Percentiles rank a stretch among this genome's conserved stretches.
phyloP scores from a whole-genome alignment of 345 rosid species.

The Lumnitzera littorea region DNA sequence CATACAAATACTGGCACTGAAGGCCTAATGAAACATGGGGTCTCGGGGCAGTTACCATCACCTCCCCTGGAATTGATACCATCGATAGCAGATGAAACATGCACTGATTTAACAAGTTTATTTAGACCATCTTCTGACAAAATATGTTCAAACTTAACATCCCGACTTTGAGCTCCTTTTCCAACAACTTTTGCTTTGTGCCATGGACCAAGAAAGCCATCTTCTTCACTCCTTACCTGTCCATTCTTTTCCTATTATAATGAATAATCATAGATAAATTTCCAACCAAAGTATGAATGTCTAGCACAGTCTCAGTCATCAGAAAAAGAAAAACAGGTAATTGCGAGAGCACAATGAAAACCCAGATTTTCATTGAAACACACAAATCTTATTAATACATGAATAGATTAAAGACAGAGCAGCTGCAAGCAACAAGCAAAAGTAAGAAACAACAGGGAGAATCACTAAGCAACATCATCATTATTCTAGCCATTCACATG shows the following conservation, averaged over 20 bases:
- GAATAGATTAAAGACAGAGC: no score
- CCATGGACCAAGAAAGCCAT: slow-evolving; percentile 80
- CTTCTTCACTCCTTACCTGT: slow-evolving; percentile 66
- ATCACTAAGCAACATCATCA: no score
- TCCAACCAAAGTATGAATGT: no score
- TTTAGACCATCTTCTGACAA: slow-evolving; percentile 34
- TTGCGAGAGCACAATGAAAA: no score
- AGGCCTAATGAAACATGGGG: slow-evolving; percentile 50
- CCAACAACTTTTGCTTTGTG: slow-evolving; percentile 40
- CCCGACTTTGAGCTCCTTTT: slow-evolving; percentile 5
- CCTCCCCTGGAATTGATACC: slow-evolving; percentile 8
- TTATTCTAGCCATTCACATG: no score
- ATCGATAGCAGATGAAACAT: slow-evolving; percentile 30
- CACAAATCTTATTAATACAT: no score
- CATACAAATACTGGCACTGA: slow-evolving; percentile 32
- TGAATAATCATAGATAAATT: neutral
- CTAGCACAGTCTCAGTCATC: neutral
- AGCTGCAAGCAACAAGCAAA: no score
- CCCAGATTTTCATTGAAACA: no score
- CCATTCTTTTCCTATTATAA: neutral
- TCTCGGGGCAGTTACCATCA: slow-evolving; percentile 6
- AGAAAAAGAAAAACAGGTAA: no score
- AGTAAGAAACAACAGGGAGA: no score
- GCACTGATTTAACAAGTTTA: slow-evolving; percentile 28
- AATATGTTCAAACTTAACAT: slow-evolving; percentile 45